These are phyloP conservation scores for Buddleja alternifolia DNA, from an alignment of 257 asterid species.

Conservation along the genomic window DNA sequence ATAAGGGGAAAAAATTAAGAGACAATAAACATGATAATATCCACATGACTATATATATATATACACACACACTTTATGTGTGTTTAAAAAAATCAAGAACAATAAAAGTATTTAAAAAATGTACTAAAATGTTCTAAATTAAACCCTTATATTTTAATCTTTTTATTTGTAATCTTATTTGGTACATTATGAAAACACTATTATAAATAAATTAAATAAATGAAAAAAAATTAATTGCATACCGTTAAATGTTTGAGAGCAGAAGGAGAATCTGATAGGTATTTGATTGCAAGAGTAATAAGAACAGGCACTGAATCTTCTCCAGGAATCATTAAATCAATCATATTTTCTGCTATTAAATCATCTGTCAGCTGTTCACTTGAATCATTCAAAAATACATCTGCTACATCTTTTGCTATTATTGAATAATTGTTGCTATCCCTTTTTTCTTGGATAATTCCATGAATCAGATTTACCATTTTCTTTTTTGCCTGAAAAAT, in stretches of 20 bases:
- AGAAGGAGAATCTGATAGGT: constrained; percentile 74
- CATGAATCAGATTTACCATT: constrained; percentile 69
- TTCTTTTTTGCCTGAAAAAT: constrained; percentile 70
- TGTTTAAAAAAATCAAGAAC: not conserved
- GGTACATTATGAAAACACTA: not conserved
- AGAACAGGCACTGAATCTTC: constrained; percentile 96
- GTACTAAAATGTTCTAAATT: not conserved
- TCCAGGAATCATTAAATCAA: constrained; percentile 93
- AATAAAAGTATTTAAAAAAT: constrained; percentile 1
- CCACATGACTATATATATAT: no score
- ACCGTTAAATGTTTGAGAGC: constrained; percentile 79
- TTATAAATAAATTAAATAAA: not conserved
- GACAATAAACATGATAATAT: no score
- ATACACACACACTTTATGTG: no score
- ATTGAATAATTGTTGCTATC: not conserved
- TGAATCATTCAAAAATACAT: constrained; percentile 57
- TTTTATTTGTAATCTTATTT: no score
- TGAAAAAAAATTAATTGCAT: not conserved
- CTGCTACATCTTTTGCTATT: constrained; percentile 62
- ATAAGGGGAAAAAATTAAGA: not conserved
- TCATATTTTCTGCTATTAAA: constrained; percentile 74
- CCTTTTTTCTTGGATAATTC: constrained; percentile 61
- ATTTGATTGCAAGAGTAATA: constrained; percentile 79
- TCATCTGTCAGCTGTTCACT: constrained; percentile 68
- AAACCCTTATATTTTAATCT: no score